These are phyloP conservation scores for Hypoxylon crocopeplum DNA, from an alignment of 495 filamentous ascomycete genomes.

Conservation along the genomic window DNA sequence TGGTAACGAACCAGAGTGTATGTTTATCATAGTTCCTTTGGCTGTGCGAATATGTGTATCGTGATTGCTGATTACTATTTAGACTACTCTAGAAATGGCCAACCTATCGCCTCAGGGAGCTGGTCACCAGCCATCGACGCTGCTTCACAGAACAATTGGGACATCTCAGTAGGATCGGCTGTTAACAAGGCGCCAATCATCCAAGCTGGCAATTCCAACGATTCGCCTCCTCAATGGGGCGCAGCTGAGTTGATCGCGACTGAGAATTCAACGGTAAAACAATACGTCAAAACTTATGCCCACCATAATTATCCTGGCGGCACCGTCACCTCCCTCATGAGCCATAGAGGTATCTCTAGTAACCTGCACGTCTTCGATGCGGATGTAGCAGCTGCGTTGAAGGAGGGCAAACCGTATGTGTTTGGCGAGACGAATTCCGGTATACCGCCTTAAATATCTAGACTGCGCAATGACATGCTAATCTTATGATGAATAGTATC, in stretches of 20 bases:
- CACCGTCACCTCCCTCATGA: conserved; percentile 56
- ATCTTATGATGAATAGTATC: conserved; percentile 40
- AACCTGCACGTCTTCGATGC: conserved; percentile 57
- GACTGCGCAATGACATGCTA: background rate
- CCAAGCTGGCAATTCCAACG: conserved; percentile 66
- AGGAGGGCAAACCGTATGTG: conserved; percentile 58
- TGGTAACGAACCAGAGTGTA: conserved; percentile 68
- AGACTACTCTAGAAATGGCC: conserved; percentile 51
- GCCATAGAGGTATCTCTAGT: conserved; percentile 54
- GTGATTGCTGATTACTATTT: conserved; percentile 5
- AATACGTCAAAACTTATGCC: conserved; percentile 61
- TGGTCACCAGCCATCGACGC: conserved; percentile 63
- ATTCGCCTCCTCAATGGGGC: conserved; percentile 58
- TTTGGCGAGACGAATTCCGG: conserved; percentile 68
- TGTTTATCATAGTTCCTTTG: conserved; percentile 32
- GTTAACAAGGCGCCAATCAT: conserved; percentile 54
- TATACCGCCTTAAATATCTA: conserved; percentile 20
- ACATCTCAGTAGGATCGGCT: conserved; percentile 57
- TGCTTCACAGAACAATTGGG: conserved; percentile 62
- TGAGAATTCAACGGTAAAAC: conserved; percentile 54
- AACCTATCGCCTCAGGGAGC: conserved; percentile 60
- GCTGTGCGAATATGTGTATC: too few species aligned
- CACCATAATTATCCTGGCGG: conserved; percentile 69
- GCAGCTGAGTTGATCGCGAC: conserved; percentile 56
- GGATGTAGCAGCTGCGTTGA: conserved; percentile 56